Conservation (phyloP, 192 early-diverging fungal genomes). For the Rhizophagus sp. region DNA sequence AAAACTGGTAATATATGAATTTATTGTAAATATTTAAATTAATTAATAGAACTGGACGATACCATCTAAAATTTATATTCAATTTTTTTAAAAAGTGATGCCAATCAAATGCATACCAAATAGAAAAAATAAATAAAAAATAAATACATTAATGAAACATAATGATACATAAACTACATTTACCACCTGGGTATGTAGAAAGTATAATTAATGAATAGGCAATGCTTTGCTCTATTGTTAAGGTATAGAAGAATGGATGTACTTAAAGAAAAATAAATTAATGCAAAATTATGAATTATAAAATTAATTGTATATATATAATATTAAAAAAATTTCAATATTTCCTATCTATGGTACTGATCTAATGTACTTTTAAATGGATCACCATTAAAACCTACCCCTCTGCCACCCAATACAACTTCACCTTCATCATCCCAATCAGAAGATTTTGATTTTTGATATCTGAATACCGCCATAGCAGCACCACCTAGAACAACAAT, state of each 20-base stretch:
- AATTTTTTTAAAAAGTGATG: too few relatives aligned
- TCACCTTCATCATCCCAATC: slow-evolving; percentile 15
- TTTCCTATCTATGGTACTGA: slow-evolving; percentile 2
- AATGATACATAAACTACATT: not conserved
- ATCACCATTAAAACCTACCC: not conserved
- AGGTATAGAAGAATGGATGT: not conserved
- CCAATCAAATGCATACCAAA: too few relatives aligned
- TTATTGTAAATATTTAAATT: too few relatives aligned
- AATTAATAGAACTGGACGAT: too few relatives aligned
- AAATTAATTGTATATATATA: not conserved
- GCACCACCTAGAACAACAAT: slow-evolving; percentile 1
- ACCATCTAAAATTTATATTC: too few relatives aligned
- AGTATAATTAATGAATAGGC: not conserved
- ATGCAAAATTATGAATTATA: not conserved
- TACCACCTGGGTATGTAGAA: not conserved
- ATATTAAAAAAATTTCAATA: too few relatives aligned
- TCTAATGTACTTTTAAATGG: slow-evolving; percentile 16
- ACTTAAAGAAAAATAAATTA: not conserved
- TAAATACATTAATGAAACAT: not conserved
- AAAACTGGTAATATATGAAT: too few relatives aligned
- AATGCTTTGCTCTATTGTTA: not conserved
- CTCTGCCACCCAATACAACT: not conserved
- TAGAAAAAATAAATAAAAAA: too few relatives aligned
- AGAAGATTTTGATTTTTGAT: not conserved
- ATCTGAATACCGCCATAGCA: not conserved